Evolutionary conservation across 2,329 filamentous ascomycete genomes (phyloP).

Genomic region (Aspergillus spinulosporus): DNA sequence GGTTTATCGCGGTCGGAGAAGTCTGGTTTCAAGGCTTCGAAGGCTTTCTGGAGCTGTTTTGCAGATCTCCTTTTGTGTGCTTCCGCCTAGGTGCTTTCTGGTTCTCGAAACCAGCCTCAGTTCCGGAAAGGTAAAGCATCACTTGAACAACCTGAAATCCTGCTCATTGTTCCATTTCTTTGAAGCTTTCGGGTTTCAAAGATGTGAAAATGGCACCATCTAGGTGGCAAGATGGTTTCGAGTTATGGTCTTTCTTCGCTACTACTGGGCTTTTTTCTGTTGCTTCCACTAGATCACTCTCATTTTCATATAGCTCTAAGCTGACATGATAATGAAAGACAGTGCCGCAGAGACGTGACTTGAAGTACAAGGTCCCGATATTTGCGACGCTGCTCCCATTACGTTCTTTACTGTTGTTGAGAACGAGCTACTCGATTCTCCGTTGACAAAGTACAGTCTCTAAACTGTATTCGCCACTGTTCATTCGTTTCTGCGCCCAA

Average conservation of each 20-base stretch:
- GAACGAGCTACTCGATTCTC: conserved; percentile 5
- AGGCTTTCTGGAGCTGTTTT: conserved; percentile 22
- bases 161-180: conserved; percentile 15
- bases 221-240: conserved; percentile 15
- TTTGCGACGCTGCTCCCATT: conserved; percentile 28
- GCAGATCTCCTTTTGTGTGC: conserved; percentile 7
- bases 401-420: conserved; percentile 20
- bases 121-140: conserved; percentile 41
- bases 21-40: conserved; percentile 32
- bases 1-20: conserved; percentile 42
- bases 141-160: conserved; percentile 24
- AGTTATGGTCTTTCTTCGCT: conserved; percentile 19
- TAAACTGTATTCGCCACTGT: conserved; percentile 72
- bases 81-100: conserved; percentile 22
- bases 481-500: conserved; percentile 59
- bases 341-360: conserved; percentile 34
- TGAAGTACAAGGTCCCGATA: conserved; percentile 19
- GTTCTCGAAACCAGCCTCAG: conserved; percentile 21
- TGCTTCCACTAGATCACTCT: conserved; percentile 13
- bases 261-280: conserved; percentile 14
- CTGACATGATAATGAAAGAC: conserved; percentile 35
- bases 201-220: conserved; percentile 13
- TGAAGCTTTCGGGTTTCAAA: conserved; percentile 11
- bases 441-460: conserved; percentile 44
- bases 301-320: conserved; percentile 22